phyloP scores from a whole-genome alignment of 768 basidiomycete species.

The Calocybe gangraenosa region DNA sequence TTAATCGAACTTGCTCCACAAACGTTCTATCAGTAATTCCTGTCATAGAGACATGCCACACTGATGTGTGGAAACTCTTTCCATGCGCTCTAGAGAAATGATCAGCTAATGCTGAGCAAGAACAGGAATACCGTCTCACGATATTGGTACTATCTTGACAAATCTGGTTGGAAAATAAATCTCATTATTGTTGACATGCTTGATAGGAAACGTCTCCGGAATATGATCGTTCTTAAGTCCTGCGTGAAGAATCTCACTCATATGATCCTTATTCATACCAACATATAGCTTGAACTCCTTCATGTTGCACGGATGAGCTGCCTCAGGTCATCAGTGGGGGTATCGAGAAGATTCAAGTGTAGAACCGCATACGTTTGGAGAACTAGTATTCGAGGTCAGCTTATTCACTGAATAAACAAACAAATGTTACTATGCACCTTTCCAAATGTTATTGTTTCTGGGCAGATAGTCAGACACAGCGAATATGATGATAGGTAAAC shows the following conservation, averaged over 20 bases:
- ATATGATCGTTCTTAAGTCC: conserved; percentile 62
- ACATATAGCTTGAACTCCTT: conserved; percentile 75
- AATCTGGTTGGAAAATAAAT: conserved; percentile 61
- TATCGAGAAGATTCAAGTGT: background rate
- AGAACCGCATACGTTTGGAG: conserved; percentile 31
- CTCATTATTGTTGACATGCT: conserved; percentile 51
- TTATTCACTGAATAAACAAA: background rate
- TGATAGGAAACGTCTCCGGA: conserved; percentile 61
- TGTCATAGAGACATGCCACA: conserved; percentile 67
- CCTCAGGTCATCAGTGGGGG: conserved; percentile 7
- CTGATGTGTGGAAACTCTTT: conserved; percentile 71
- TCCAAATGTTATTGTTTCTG: conserved; percentile 76
- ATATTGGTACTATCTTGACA: conserved; percentile 72
- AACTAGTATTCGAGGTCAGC: conserved; percentile 26
- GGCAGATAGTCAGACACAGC: background rate
- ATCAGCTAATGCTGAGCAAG: background rate
- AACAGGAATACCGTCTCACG: conserved; percentile 43
- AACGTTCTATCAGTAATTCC: conserved; percentile 55
- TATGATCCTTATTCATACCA: conserved; percentile 58
- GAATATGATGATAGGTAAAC: conserved; percentile 5
- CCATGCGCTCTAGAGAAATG: conserved; percentile 52
- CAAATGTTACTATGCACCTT: conserved; percentile 54
- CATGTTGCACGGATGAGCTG: conserved; percentile 83
- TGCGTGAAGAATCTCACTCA: conserved; percentile 63
- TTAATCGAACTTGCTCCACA: conserved; percentile 49